Evolutionary conservation across 208 protist genomes (phyloP), one percentile per base, ranked within the genome.

Genomic region (Trypanosoma platydactyli): DNA sequence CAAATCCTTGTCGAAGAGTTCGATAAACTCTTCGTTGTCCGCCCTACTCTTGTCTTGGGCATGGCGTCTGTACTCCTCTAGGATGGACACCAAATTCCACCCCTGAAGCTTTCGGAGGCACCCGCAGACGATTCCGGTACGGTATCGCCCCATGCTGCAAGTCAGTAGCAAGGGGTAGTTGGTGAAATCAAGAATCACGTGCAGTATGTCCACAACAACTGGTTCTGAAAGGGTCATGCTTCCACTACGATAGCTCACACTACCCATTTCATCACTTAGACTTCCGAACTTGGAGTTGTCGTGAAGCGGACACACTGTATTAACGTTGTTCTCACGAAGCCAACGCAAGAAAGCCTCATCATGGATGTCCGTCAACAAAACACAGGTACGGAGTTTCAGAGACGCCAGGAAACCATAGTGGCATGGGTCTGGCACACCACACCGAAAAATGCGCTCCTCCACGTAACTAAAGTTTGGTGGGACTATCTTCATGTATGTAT

Each of bases 1-100:
- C 7, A 99, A 77, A 55, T 99, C 98, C 15, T 92, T 97, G 73
- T 99, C 98, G 64, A 99, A 99, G n/a, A 99, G 81, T 79, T 99
- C 98, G 60, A 99, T 99, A 77, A 99, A 99, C 83, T 99, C 98
- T 79, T 99, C 98, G 76, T 99, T 98, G 49, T 98, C 88, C 0
- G 98, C 77, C 9, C 97, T 84, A 27, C 92, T 97, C 70, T 88
- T 91, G 54, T 89, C 84, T 3, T 95, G 96, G 0, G 97, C 97
- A 73, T 97, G 98, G 46, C 97, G 77, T 25, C 98, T 80, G 76
- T 99, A 99, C 80, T 99, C 98, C 75, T 99, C 97, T 15, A 99
- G 83, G 44, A 99, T 99, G 24, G 88, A 94, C 5, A 98, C 97
- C n/a, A 99, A 77, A 73, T 97, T 99, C 98, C 98, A 99, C 4